Evolutionary conservation across 306 rosid species (phyloP), one percentile per base, ranked within the genome.

Genomic region (Lathyrus sativus): DNA sequence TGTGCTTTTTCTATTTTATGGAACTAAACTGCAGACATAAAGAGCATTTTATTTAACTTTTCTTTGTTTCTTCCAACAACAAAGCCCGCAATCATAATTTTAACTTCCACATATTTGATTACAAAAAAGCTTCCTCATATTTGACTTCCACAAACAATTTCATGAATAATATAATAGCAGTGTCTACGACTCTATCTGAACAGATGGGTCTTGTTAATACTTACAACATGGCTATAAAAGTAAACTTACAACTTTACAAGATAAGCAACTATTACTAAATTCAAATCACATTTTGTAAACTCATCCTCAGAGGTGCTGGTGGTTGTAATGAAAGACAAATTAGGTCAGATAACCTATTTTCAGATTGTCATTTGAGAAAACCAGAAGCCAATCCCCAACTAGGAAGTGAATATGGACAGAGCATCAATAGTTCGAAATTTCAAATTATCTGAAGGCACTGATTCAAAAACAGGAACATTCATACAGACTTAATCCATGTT

Each of bases 341-440:
- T 33, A 48, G 45, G 29, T 59, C 51, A 49, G 38, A 68, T 26
- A 59, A 67, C 38, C 56, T 18, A 48, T 59, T 66, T 49, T 67
- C 31, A 59, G 64, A 67, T 55, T 33, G 44, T 1, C 26, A 71
- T 45, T 68, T 68, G 49, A n/a, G 42, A 76, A 67, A 41, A 29
- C 26, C 62, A 8, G 28, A 54, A 66, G 11, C 14, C 31, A 49
- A 19, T 53, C 38, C 67, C 24, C 28, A 35, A 33, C 46, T 18
- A 74, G 50, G 65, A 11, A 31, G 42, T 56, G 37, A 38, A 74
- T 13, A 44, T 44, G 42, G 14, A 17, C 59, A 55, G 56, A 65
- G 31, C 29, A 65, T 44, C 48, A 56, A 55, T 22, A 65, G 57
- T 55, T 19, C 22, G 33, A 29, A 31, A 66, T 64, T 26, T 64